Percentiles rank a stretch among this genome's conserved stretches.
phyloP scores from a whole-genome alignment of 78 protist genomes.

The Dictyostelium citrinum region DNA sequence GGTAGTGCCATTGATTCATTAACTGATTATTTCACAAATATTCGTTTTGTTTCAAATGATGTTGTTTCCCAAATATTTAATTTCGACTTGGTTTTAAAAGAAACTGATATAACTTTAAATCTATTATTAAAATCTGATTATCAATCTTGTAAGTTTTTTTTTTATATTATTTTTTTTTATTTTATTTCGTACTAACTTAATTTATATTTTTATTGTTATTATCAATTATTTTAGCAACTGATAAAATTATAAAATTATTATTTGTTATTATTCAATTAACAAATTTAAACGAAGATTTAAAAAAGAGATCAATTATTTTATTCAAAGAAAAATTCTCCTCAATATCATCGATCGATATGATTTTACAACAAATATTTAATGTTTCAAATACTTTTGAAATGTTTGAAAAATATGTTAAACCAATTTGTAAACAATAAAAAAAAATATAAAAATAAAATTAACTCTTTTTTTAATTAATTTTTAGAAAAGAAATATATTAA shows the following conservation, averaged over 20 bases:
- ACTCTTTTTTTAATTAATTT: not conserved
- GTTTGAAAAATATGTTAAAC: not conserved
- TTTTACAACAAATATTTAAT: not conserved
- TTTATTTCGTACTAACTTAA: not conserved
- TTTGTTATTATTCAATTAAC: not conserved
- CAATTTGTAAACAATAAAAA: not conserved
- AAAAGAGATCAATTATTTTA: not conserved
- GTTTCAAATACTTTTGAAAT: not conserved
- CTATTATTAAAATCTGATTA: constrained; percentile 7
- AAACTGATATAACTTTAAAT: not conserved
- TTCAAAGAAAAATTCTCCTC: not conserved
- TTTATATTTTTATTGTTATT: not conserved
- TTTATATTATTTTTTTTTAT: not conserved
- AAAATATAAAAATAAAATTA: not conserved
- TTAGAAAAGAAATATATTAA: too few species aligned
- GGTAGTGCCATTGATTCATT: constrained; percentile 10
- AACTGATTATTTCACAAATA: not conserved
- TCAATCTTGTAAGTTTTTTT: not conserved
- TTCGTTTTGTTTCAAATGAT: not conserved
- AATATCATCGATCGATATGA: not conserved
- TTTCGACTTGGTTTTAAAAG: not conserved
- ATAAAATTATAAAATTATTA: not conserved
- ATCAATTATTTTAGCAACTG: not conserved
- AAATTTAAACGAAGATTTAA: not conserved
- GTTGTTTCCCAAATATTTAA: not conserved